Percentiles rank a stretch among this genome's conserved stretches.
These are phyloP conservation scores for Apostasia shenzhenica DNA, from an alignment of 106 monocot species.

Conservation along the genomic window DNA sequence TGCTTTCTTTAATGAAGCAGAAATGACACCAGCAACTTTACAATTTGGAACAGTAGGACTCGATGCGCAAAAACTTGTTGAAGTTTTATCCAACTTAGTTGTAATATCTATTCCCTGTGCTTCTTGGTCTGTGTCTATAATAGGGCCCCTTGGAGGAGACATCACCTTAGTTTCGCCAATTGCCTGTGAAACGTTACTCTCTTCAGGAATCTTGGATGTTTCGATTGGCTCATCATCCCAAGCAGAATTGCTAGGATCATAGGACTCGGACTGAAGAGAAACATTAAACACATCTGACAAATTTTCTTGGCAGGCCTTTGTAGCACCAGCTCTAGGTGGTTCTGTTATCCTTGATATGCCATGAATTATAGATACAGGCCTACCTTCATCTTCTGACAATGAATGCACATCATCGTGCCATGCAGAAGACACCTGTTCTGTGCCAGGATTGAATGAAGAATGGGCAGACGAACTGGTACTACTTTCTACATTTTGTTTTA, in stretches of 20 bases:
- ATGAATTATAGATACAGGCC: neutral
- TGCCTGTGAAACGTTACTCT: neutral
- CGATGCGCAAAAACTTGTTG: neutral
- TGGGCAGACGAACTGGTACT: slow-evolving; percentile 7
- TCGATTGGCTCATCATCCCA: slow-evolving; percentile 42
- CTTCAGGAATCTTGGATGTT: slow-evolving; percentile 3
- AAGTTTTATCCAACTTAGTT: neutral
- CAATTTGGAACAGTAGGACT: neutral
- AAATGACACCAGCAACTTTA: too few species aligned
- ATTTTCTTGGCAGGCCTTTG: neutral
- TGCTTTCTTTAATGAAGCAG: too few species aligned
- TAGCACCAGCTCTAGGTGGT: slow-evolving; percentile 12
- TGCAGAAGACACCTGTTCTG: slow-evolving; percentile 4
- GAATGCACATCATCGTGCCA: too few species aligned
- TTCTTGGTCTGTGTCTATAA: too few species aligned
- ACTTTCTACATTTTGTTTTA: slow-evolving; percentile 24
- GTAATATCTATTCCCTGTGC: too few species aligned
- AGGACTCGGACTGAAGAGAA: neutral
- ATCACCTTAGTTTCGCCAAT: neutral
- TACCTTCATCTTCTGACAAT: too few species aligned
- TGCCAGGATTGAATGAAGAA: slow-evolving; percentile 19
- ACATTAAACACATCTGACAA: too few species aligned
- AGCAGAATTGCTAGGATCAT: slow-evolving; percentile 14
- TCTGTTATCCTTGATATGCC: neutral
- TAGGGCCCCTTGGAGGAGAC: neutral